Evolutionary conservation across 305 asterid genomes (phyloP), one percentile per base, ranked within the genome.

Genomic region (Ruellia speciosa): DNA sequence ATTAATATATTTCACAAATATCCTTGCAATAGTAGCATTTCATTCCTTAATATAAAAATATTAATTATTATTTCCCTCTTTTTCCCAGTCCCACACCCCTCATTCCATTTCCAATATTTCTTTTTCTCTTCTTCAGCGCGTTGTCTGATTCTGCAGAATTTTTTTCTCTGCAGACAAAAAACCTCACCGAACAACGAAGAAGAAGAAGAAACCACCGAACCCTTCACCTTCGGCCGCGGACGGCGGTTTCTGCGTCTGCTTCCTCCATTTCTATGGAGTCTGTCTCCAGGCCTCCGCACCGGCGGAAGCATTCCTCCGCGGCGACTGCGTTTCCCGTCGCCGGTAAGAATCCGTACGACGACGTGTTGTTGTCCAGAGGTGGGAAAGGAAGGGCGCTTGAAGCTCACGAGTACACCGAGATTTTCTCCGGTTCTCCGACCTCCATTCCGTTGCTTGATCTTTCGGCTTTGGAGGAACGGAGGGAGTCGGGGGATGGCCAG

Each of bases 391-490:
- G 40, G 61, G 37, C 72, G 57, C 61, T 70, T 0, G 73, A 67
- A 16, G 52, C 63, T 41, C 74, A 68, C 33, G 96, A 87, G 67
- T 87, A 85, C 67, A 58, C 73, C 5, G 97, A 90, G 87, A 83
- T 90, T 69, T 90, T 90, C 67, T 54, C 80, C 20, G 84, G 75
- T 3, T 68, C 80, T 48, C 39, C 56, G 33, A 63, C 84, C 9
- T 79, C 92, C 65, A 87, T 87, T 68, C 97, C 96, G 49, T 80
- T 87, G 69, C 86, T 90, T 58, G 97, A 90, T 70, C 85, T 84
- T 53, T 65, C 88, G 45, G 71, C 57, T 14, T 70, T 87, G 34
- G 90, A 82, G 15, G 76, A 69, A 45, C 70, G 72, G 65, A 66
- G 35, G 51, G 78, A 60, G 55, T 28, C 74, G 49, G 81, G 16